Evolutionary conservation across 768 basidiomycete genomes (phyloP).

Genomic region (Termitomyces sp.): DNA sequence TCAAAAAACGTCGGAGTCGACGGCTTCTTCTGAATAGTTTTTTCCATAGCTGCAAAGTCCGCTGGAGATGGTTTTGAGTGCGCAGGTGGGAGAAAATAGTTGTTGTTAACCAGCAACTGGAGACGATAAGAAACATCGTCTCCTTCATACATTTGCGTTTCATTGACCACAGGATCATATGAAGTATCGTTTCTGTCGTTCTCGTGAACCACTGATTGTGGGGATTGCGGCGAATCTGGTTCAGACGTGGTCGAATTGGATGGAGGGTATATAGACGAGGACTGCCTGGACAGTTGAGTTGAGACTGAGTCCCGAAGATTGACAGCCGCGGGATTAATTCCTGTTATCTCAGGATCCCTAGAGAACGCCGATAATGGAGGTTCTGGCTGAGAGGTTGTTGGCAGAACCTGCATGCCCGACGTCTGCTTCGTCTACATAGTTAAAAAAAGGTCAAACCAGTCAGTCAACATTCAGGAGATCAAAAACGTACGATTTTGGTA

Average conservation of each 20-base stretch:
- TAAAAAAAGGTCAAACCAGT: constrained; percentile 5
- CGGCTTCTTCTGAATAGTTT: constrained; percentile 37
- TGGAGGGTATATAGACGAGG: constrained; percentile 73
- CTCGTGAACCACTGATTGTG: constrained; percentile 47
- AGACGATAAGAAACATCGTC: constrained; percentile 86
- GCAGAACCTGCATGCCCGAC: constrained; percentile 15
- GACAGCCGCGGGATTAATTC: constrained; percentile 19
- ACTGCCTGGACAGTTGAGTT: constrained; percentile 60
- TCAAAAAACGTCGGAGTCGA: constrained; percentile 59
- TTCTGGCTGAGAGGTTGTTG: constrained; percentile 19
- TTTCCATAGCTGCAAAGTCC: constrained; percentile 43
- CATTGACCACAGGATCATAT: constrained; percentile 42
- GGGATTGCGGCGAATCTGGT: constrained; percentile 61
- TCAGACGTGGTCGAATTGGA: constrained; percentile 61
- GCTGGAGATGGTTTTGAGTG: constrained; percentile 75
- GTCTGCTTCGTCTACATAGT: constrained; percentile 13
- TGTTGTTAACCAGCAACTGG: constrained; percentile 79
- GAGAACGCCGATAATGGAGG: constrained; percentile 43
- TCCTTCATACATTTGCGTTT: constrained; percentile 46
- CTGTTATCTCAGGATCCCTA: constrained; percentile 39
- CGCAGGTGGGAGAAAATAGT: constrained; percentile 83
- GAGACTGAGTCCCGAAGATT: constrained; percentile 52
- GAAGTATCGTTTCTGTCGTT: constrained; percentile 37
- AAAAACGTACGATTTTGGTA: constrained; percentile 29
- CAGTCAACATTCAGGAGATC: constrained; percentile 1